A percentile compares a stretch with the other conserved stretches of the same genome.
These are phyloP conservation scores for Starmera caribaea DNA, from an alignment of 805 yeast species.

Conservation along the genomic window DNA sequence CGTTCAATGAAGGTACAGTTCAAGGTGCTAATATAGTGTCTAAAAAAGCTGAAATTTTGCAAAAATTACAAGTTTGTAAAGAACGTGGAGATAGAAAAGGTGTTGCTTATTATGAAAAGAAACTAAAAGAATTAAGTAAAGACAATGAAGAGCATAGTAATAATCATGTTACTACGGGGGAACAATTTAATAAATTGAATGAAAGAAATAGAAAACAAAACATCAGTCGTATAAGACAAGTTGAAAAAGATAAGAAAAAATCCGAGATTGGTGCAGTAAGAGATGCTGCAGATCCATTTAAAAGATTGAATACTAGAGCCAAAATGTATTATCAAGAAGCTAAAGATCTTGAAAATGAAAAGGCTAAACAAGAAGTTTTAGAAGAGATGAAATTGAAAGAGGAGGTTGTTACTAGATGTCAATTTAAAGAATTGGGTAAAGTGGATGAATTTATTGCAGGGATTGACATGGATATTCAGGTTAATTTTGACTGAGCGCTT, in stretches of 20 bases:
- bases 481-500: slow-evolving; percentile 19
- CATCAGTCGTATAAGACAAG: slow-evolving; percentile 65
- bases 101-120: slow-evolving; percentile 35
- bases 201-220: slow-evolving; percentile 74
- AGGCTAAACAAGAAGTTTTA: slow-evolving; percentile 45
- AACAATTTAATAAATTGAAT: slow-evolving; percentile 13
- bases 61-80: slow-evolving; percentile 65
- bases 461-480: slow-evolving; percentile 30
- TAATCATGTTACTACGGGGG: slow-evolving; percentile 23
- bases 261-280: slow-evolving; percentile 35
- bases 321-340: slow-evolving; percentile 61
- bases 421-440: slow-evolving; percentile 49
- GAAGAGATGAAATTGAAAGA: slow-evolving; percentile 37
- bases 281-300: slow-evolving; percentile 69
- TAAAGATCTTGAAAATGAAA: slow-evolving; percentile 47
- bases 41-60: slow-evolving; percentile 60
- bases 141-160: slow-evolving; percentile 23
- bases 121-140: slow-evolving; percentile 27
- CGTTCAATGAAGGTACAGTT: slow-evolving; percentile 39
- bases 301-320: slow-evolving; percentile 81
- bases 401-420: slow-evolving; percentile 34
- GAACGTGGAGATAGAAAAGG: slow-evolving; percentile 41
- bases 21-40: slow-evolving; percentile 70
- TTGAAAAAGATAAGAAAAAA: slow-evolving; percentile 59
- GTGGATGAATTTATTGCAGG: slow-evolving; percentile 40